phyloP scores from a whole-genome alignment of 495 filamentous ascomycete genomes.

The Penicillium macrosclerotiorum region DNA sequence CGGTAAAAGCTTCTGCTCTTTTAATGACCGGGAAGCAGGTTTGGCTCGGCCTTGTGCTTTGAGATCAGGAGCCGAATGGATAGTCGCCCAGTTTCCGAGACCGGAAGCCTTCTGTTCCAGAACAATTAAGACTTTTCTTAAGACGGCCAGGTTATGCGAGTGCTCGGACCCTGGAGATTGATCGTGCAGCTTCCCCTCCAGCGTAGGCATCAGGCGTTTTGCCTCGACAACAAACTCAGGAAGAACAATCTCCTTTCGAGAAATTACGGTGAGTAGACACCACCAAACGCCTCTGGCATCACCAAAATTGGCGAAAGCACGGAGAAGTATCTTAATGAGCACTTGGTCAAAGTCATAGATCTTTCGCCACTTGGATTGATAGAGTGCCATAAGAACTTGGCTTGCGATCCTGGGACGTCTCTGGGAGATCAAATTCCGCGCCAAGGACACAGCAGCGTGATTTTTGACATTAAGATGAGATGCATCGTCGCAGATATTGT shows the following conservation, averaged over 20 bases:
- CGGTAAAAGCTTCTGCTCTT: constrained; percentile 2
- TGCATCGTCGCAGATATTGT: constrained; percentile 35
- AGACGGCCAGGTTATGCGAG: constrained; percentile 8
- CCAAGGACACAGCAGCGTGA: constrained; percentile 28
- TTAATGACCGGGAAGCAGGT: not conserved
- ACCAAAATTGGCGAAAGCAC: constrained; percentile 28
- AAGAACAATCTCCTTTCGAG: constrained; percentile 27
- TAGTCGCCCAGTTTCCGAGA: constrained; percentile 2
- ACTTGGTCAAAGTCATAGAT: constrained; percentile 33
- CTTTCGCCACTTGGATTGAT: constrained; percentile 38
- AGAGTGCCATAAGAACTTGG: constrained; percentile 35
- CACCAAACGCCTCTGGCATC: constrained; percentile 42
- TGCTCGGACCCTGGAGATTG: not conserved
- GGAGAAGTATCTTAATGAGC: constrained; percentile 44
- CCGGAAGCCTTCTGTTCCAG: constrained; percentile 24
- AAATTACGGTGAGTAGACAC: constrained; percentile 40
- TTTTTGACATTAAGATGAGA: constrained; percentile 33
- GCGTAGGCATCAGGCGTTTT: constrained; percentile 20
- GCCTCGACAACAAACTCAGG: constrained; percentile 36
- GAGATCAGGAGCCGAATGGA: not conserved
- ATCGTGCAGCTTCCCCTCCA: constrained; percentile 7
- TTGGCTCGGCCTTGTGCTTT: constrained; percentile 1
- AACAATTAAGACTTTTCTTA: constrained; percentile 14
- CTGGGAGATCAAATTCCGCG: constrained; percentile 27
- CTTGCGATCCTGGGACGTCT: constrained; percentile 27